These are phyloP conservation scores for Leccinum longicurvipes DNA, from an alignment of 768 basidiomycete species.

Conservation along the genomic window DNA sequence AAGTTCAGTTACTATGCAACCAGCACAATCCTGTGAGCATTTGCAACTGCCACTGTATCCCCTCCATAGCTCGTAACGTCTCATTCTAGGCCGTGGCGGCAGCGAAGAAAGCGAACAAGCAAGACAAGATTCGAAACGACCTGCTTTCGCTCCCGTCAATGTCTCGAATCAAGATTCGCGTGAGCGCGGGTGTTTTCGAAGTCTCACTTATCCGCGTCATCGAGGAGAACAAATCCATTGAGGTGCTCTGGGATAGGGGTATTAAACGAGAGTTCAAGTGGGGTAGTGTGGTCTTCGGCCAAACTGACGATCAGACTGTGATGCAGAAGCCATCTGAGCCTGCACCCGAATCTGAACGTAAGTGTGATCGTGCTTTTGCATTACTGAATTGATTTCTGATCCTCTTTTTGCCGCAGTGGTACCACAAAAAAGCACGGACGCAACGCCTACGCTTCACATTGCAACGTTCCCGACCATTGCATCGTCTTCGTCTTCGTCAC, in stretches of 20 bases:
- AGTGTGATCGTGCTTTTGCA: slow-evolving; percentile 20
- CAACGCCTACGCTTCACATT: slow-evolving; percentile 19
- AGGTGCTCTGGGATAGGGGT: slow-evolving; percentile 79
- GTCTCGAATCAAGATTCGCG: slow-evolving; percentile 79
- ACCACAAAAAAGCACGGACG: slow-evolving; percentile 10
- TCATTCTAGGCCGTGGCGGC: slow-evolving; percentile 63
- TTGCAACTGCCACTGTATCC: neutral
- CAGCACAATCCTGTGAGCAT: slow-evolving; percentile 87
- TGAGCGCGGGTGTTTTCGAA: slow-evolving; percentile 82
- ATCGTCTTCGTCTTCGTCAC: slow-evolving; percentile 15
- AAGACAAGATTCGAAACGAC: slow-evolving; percentile 68
- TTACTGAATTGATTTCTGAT: slow-evolving; percentile 6
- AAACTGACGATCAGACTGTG: slow-evolving; percentile 60
- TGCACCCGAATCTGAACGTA: slow-evolving; percentile 44
- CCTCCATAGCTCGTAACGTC: neutral
- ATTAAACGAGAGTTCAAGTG: slow-evolving; percentile 78
- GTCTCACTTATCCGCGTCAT: slow-evolving; percentile 73
- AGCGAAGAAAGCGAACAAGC: slow-evolving; percentile 69
- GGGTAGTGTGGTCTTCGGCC: slow-evolving; percentile 77
- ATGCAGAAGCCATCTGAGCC: slow-evolving; percentile 67
- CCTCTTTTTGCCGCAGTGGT: slow-evolving; percentile 14
- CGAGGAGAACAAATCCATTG: slow-evolving; percentile 66
- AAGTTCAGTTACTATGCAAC: slow-evolving; percentile 74
- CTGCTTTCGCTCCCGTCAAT: slow-evolving; percentile 67
- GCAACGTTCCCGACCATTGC: slow-evolving; percentile 22